Conservation (phyloP, 192 early-diverging fungal species). For the Allomyces arbusculus region DNA sequence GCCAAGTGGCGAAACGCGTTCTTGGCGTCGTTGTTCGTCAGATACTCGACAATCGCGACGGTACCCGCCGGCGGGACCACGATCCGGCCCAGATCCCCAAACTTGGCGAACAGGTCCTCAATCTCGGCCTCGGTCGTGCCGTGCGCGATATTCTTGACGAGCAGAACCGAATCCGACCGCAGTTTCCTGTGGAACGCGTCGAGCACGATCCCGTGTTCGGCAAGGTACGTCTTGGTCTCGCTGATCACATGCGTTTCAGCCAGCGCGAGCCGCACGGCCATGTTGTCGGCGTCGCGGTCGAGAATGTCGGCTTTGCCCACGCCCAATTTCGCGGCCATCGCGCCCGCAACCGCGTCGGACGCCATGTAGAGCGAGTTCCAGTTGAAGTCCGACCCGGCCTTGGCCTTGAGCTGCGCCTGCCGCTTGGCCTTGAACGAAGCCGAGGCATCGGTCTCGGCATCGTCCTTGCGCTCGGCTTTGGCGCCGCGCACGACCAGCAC, state of each 20-base stretch:
- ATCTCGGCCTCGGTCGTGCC: slow-evolving; percentile 67
- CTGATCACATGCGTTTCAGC: slow-evolving; percentile 93
- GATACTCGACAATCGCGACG: slow-evolving; percentile 83
- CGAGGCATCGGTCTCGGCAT: slow-evolving; percentile 22
- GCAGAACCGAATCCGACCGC: slow-evolving; percentile 70
- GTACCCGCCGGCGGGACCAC: slow-evolving; percentile 80
- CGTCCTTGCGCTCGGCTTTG: slow-evolving; percentile 48
- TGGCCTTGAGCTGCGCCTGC: slow-evolving; percentile 55
- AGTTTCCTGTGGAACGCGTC: slow-evolving; percentile 56
- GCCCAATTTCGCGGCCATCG: slow-evolving; percentile 79
- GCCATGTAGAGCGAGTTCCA: slow-evolving; percentile 97
- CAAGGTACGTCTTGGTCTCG: slow-evolving; percentile 84
- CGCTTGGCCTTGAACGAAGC: slow-evolving; percentile 61
- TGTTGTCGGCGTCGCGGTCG: slow-evolving; percentile 62
- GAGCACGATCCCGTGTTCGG: slow-evolving; percentile 63
- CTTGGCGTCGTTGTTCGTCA: slow-evolving; percentile 74
- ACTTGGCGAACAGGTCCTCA: slow-evolving; percentile 55
- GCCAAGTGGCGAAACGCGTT: slow-evolving; percentile 71
- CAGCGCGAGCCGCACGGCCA: slow-evolving; percentile 81
- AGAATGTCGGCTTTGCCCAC: slow-evolving; percentile 84
- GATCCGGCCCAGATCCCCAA: slow-evolving; percentile 75
- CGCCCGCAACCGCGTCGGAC: slow-evolving; percentile 82
- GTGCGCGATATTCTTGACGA: slow-evolving; percentile 89
- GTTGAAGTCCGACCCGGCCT: slow-evolving; percentile 66
- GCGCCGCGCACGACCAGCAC: slow-evolving; percentile 74